Conservation (phyloP, 2,329 filamentous ascomycete species). For the Calonectria hawksworthii region DNA sequence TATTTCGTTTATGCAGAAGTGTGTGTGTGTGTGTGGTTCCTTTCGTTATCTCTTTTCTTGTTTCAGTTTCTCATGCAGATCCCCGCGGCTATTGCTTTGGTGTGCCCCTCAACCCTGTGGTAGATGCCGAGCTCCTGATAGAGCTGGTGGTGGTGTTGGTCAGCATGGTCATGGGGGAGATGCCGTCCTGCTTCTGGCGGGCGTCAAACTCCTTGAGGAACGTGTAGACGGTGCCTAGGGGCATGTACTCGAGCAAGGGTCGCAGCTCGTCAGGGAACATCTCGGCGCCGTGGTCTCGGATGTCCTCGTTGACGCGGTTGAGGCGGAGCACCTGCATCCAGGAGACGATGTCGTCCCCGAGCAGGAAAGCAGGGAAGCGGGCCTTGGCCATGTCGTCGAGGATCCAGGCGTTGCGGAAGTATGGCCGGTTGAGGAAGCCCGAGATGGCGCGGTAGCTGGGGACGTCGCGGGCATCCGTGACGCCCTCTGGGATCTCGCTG, state of each 20-base stretch:
- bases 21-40: no score
- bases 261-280: constrained; percentile 39
- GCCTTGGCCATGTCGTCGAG: constrained; percentile 42
- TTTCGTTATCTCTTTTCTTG: background rate
- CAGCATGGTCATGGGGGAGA: background rate
- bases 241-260: constrained; percentile 40
- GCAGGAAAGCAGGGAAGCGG: constrained; percentile 38
- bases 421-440: constrained; percentile 37
- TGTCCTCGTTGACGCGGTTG: constrained; percentile 43
- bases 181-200: constrained; percentile 33
- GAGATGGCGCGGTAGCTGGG: constrained; percentile 42
- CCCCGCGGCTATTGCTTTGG: background rate
- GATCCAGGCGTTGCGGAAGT: constrained; percentile 42
- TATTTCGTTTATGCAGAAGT: no score
- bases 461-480: constrained; percentile 38
- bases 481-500: constrained; percentile 40
- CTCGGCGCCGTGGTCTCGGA: constrained; percentile 38
- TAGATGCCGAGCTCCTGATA: constrained; percentile 37
- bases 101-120: constrained; percentile 23
- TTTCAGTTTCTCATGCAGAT: background rate
- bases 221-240: constrained; percentile 38
- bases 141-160: constrained; percentile 38
- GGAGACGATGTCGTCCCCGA: constrained; percentile 40
- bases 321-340: constrained; percentile 43
- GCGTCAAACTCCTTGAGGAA: constrained; percentile 41